Base-by-base conservation (phyloP, 2,329 filamentous ascomycete species). In the Fusarium albosuccineum region DNA sequence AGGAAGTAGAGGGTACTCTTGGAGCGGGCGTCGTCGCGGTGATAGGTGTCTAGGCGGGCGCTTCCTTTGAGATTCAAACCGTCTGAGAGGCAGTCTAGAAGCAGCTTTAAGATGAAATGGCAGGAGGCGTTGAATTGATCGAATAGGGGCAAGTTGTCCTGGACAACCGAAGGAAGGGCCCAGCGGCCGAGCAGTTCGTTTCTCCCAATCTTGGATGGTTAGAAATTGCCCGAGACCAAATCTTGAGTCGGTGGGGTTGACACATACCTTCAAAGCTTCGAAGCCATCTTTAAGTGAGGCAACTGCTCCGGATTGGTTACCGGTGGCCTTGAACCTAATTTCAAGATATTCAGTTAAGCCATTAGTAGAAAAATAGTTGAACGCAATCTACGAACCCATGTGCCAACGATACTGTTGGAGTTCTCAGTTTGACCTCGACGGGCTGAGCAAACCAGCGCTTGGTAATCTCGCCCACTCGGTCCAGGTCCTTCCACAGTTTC, bases 1-100 rank as follows among this genome's bases (percentile, higher is more conserved):
- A 64, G 22, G 5, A 64, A 62, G 40, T 62, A 64, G 9, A 64
- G 40, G 1, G 51, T 64, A 34, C 61, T 64, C 33, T 64, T 64
- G 34, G 61, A 64, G 7, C 58, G 61, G 2, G 22, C 11, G 26
- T 64, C 52, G 3, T 64, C 61, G 8, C 50, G 50, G 14, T 64
- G 61, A n/a, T 52, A n/a, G 3, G 29, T 64, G 10, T 64, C 59
- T 2, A 64, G 14, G 1, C 52, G 45, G 1, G 40, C 16, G 9
- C 26, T 10, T 0, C 59, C 61, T 33, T 36, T 16, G 7, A 64
- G 40, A 5, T 41, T 29, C 1, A 62, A 33, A 0, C 59, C 58
- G 13, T 62, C 59, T 3, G 61, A 62, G 0, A 64, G 36, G 7
- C 61, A 62, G 46, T 62, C 61, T 0, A 64, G 46, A 2, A 62